Evolutionary conservation across 83 land plant genomes (phyloP).

Genomic region (Thuja plicata): DNA sequence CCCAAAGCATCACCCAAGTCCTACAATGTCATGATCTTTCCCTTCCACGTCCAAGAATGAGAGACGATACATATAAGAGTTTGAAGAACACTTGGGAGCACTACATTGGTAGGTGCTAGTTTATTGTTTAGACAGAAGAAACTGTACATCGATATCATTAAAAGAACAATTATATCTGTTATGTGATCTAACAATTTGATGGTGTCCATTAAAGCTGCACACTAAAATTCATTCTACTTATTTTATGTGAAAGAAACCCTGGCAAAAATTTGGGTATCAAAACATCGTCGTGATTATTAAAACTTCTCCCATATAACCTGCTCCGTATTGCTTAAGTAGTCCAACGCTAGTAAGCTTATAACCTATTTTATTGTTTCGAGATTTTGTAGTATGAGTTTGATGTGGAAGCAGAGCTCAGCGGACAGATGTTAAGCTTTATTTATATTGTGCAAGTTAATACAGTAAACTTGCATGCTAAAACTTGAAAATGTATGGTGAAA

Average conservation of each 20-base stretch:
- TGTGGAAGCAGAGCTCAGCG: background rate
- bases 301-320: background rate
- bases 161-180: background rate
- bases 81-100: background rate
- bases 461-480: too few relatives aligned
- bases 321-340: background rate
- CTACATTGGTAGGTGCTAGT: background rate
- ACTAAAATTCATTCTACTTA: background rate
- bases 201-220: background rate
- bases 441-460: too few relatives aligned
- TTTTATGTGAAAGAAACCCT: too few relatives aligned
- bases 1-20: background rate
- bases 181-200: background rate
- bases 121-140: background rate
- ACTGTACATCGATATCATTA: background rate
- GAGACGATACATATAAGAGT: too few relatives aligned
- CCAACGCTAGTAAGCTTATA: background rate
- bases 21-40: background rate
- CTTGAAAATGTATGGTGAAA: too few relatives aligned
- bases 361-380: background rate
- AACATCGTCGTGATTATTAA: too few relatives aligned
- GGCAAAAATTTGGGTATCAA: background rate
- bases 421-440: background rate
- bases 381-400: background rate
- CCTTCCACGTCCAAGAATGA: background rate